Evolutionary conservation across 768 basidiomycete species (phyloP), one percentile per base, ranked within the genome.

Genomic region (Leucogyrophana mollusca): DNA sequence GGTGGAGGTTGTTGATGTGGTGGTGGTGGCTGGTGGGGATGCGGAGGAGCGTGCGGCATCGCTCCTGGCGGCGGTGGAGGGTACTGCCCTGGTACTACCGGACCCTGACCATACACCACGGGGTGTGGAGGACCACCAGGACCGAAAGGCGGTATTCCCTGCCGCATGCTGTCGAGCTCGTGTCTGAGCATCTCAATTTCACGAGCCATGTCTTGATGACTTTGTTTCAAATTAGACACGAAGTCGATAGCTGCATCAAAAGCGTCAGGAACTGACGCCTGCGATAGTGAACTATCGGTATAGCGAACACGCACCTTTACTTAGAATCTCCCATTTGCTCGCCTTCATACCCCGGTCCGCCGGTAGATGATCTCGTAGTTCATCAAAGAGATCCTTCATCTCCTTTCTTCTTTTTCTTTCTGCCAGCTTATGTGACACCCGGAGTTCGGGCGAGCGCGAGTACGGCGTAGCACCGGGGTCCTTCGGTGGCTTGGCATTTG

Each of bases 381-480:
- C 96, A 56, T 99, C 96, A 61, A 98, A 98, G 35, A 99, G 66
- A 49, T 97, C 94, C 64, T 96, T 96, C 96, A 99, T 99, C 70
- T 99, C 96, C 69, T 95, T 97, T 67, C 96, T 77, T 56, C 96
- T 72, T 68, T 98, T 97, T 50, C 96, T 76, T 70, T 99, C 96
- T 2, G 96, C 96, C 23, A 99, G 80, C 61, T 99, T 99, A 70
- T 99, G 96, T 2, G 90, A 93, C 24, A 97, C 84, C 43, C 94
- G 80, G 34, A 99, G 74, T 65, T 98, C 96, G 7, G 95, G 95
- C 0, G 90, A 93, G 48, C 95, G 87, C 44, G 94, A 94, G 67
- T 97, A 99, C 4, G 94, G 94, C 10, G 91, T 90, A 27, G 75
- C 56, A 46, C 79, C 64, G 22, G 71, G 52, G 36, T 79, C 82